Conservation (phyloP, 768 basidiomycete species). For the Tulasnella sp. region DNA sequence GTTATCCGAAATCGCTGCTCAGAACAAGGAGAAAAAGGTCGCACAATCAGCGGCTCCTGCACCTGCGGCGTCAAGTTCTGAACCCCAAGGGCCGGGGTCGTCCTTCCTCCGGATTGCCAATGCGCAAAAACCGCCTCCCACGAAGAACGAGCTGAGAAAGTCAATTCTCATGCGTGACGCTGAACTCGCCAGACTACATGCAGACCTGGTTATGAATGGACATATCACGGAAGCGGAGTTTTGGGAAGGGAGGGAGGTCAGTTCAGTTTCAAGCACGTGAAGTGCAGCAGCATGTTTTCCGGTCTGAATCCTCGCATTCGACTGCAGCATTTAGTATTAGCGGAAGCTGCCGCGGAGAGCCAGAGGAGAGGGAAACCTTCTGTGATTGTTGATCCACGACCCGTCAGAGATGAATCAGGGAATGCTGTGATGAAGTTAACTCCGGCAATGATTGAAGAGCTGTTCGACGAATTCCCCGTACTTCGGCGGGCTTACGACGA, state of each 20-base stretch:
- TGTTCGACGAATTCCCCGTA: constrained; percentile 96
- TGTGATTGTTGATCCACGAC: constrained; percentile 80
- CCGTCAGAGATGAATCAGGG: constrained; percentile 72
- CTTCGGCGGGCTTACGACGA: constrained; percentile 87
- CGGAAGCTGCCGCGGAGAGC: constrained; percentile 62
- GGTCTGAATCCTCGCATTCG: neutral
- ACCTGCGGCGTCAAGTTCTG: neutral
- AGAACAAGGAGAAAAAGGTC: constrained; percentile 12
- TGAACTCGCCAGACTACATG: constrained; percentile 72
- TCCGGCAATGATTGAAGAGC: constrained; percentile 85
- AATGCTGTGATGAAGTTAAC: constrained; percentile 87
- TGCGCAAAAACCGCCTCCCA: neutral
- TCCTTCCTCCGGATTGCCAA: neutral
- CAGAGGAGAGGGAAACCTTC: constrained; percentile 78
- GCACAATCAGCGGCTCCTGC: neutral
- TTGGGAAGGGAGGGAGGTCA: constrained; percentile 92
- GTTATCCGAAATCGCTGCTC: neutral
- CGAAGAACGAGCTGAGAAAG: constrained; percentile 14
- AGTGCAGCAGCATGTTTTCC: neutral
- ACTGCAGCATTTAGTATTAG: constrained; percentile 62
- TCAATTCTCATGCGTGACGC: constrained; percentile 30
- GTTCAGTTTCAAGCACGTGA: constrained; percentile 13
- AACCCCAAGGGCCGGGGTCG: constrained; percentile 7
- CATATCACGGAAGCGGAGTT: constrained; percentile 91
- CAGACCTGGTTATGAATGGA: constrained; percentile 75